Evolutionary conservation across 371 early-diverging fungal species (phyloP), one percentile per base, ranked within the genome.

Genomic region (Mycotypha africana): DNA sequence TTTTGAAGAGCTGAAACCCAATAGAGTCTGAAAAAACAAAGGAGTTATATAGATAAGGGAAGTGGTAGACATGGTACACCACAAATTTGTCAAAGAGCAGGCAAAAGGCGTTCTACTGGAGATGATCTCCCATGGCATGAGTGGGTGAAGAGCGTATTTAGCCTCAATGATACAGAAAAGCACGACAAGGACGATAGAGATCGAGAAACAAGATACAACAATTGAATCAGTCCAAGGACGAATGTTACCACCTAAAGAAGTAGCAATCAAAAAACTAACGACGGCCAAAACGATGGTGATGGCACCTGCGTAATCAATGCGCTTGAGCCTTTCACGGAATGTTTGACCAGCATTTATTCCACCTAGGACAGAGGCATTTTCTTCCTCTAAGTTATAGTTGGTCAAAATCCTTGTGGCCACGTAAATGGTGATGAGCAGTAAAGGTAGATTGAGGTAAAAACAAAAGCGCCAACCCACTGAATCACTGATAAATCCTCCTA

Each of bases 401-500:
- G 59, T 59, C 20, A 69, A 38, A 1, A 47, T 41, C 7, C 33
- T 53, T 6, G 42, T 35, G 2, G 58, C 45, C 5, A 63, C 51
- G 32, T 54, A 60, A 21, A 53, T 41, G 4, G 69, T 58, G 15
- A 85, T 38, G 17, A 78, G 57, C 36, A 85, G 56, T 31, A 87
- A 41, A 3, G 89, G 91, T 19, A 89, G 46, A 57, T 91, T 89
- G 53, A 88, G 78, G 62, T 80, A 86, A 61, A 90, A 90, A n/a
- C 79, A 77, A n/a, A 76, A 81, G 0, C 84, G 71, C 75, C 86
- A 86, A 34, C 81, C 76, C 62, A 78, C 61, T 23, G 17, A 42
- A 14, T 67, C 65, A 36, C 69, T 74, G 20, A 83, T 58, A 20
- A 79, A 68, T 2, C 83, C 79, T 43, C 80, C 70, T 8, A 70